phyloP scores from a whole-genome alignment of 2,329 filamentous ascomycete genomes.

The Hypomyces rosellus region DNA sequence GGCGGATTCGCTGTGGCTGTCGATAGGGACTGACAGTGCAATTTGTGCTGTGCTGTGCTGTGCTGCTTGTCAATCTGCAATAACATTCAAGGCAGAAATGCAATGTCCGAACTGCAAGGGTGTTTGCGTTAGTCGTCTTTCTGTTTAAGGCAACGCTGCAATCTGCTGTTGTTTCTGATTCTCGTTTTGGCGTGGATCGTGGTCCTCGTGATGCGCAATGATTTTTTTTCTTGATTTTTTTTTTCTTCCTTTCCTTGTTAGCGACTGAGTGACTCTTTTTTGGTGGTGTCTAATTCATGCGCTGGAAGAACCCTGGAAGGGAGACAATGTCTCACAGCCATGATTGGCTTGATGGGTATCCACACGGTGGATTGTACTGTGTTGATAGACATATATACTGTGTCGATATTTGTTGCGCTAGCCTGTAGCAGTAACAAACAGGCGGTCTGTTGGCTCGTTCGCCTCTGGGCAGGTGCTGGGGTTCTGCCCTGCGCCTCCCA shows the following conservation, averaged over 20 bases:
- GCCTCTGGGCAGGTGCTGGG: slow-evolving; percentile 5
- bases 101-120: no score
- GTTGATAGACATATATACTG: no score
- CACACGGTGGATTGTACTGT: not conserved
- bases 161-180: no score
- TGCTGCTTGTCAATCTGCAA: no score
- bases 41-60: no score
- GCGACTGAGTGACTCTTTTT: not conserved
- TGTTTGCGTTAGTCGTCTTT: no score
- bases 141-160: no score
- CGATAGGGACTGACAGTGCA: no score
- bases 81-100: no score
- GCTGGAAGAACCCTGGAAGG: not conserved
- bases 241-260: not conserved
- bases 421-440: not conserved
- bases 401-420: no score
- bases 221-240: not conserved
- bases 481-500: slow-evolving; percentile 7
- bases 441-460: slow-evolving; percentile 6
- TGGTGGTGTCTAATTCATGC: no score
- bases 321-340: not conserved
- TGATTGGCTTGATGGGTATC: not conserved
- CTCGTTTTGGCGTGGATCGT: no score
- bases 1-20: not conserved
- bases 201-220: not conserved